These are phyloP conservation scores for Gastrolobium bilobum DNA, from an alignment of 306 rosid genomes.

Conservation along the genomic window DNA sequence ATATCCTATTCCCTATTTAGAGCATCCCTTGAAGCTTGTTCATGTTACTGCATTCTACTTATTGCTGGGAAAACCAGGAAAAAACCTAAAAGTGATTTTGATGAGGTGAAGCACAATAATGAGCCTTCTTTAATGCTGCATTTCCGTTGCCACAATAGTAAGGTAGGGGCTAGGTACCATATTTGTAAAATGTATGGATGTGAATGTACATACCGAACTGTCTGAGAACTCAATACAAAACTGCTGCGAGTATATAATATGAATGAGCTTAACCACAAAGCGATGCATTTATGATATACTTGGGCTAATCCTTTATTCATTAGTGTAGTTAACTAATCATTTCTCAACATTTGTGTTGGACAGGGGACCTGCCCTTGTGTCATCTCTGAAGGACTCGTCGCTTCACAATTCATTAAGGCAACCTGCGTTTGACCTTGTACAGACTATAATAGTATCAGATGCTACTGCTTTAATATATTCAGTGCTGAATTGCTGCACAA, in stretches of 20 bases:
- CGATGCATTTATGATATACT: slow-evolving; percentile 32
- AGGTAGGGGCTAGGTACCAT: not conserved
- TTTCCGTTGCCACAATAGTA: slow-evolving; percentile 3
- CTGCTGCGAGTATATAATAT: slow-evolving; percentile 29
- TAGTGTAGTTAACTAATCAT: slow-evolving; percentile 44
- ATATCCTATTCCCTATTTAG: not conserved
- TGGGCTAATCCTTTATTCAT: slow-evolving; percentile 38
- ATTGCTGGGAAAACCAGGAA: slow-evolving; percentile 27
- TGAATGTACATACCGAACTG: slow-evolving; percentile 20
- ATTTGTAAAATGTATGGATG: slow-evolving; percentile 27
- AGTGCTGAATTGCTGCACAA: slow-evolving; percentile 58
- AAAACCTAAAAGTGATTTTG: not conserved
- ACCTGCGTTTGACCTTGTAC: slow-evolving; percentile 96
- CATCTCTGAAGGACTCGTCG: slow-evolving; percentile 89
- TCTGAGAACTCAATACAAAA: slow-evolving; percentile 32
- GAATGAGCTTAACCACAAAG: slow-evolving; percentile 24
- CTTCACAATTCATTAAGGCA: slow-evolving; percentile 93
- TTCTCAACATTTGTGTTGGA: slow-evolving; percentile 54
- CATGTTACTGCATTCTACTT: slow-evolving; percentile 27
- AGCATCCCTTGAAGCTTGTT: slow-evolving; percentile 4
- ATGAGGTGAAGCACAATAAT: slow-evolving; percentile 22
- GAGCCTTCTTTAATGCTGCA: slow-evolving; percentile 7
- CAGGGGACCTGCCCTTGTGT: slow-evolving; percentile 97
- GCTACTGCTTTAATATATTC: slow-evolving; percentile 81
- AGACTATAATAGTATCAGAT: slow-evolving; percentile 84